A percentile compares a stretch with the other conserved stretches of the same genome.
Conservation (phyloP, 2,329 filamentous ascomycete genomes). For the Fusarium domesticum region DNA sequence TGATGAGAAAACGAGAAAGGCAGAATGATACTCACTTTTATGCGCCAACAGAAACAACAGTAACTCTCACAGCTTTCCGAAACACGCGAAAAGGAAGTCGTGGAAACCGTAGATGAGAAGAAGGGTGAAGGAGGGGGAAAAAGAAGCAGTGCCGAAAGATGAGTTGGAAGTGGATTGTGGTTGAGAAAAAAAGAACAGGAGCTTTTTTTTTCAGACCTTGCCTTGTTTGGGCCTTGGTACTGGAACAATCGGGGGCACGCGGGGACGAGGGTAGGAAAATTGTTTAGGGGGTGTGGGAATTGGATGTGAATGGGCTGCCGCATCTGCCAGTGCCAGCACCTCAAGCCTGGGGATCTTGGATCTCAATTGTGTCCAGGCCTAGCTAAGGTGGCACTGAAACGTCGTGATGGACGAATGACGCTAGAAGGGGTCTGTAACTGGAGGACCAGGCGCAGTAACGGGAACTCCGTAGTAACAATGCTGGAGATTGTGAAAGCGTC, state of each 20-base stretch:
- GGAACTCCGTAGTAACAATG: conserved; percentile 26
- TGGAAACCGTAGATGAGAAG: conserved; percentile 39
- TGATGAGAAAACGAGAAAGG: conserved; percentile 11
- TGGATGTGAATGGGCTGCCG: conserved; percentile 18
- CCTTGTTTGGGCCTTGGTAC: conserved; percentile 32
- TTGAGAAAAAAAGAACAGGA: conserved; percentile 34
- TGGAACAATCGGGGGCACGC: conserved; percentile 32
- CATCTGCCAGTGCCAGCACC: conserved; percentile 31
- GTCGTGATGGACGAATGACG: conserved; percentile 30
- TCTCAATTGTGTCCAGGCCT: conserved; percentile 27
- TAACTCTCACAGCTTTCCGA: conserved; percentile 43
- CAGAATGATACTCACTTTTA: conserved; percentile 48
- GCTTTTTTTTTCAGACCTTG: conserved; percentile 37
- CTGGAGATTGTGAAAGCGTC: conserved; percentile 19
- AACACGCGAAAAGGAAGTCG: conserved; percentile 48
- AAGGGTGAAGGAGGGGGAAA: conserved; percentile 33
- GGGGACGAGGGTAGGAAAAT: conserved; percentile 35
- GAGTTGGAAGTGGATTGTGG: conserved; percentile 32
- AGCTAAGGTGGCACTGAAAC: conserved; percentile 32
- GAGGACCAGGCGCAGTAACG: conserved; percentile 24
- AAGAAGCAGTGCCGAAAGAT: conserved; percentile 35
- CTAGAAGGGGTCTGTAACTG: conserved; percentile 18
- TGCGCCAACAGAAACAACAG: conserved; percentile 50
- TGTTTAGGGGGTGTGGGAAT: conserved; percentile 29
- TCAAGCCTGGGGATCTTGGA: conserved; percentile 33